Base-by-base conservation (phyloP, 2,329 filamentous ascomycete species). In the Phyllachora maydis region DNA sequence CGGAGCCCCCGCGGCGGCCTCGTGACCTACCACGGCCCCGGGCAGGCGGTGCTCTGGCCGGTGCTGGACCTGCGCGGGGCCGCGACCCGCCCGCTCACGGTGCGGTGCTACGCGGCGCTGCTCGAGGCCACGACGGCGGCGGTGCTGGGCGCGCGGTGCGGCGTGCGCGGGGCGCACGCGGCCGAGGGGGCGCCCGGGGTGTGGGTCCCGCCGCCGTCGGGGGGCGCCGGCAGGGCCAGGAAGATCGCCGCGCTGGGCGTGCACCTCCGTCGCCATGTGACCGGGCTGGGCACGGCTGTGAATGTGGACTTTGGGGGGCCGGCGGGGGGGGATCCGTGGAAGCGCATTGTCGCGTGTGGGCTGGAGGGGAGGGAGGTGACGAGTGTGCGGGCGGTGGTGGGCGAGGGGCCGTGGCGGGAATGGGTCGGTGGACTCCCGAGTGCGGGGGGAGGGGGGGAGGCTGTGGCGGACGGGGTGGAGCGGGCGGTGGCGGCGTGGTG, bases 211-310 rank as follows among this genome's bases (percentile, higher is more conserved):
- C 34, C 27, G 28, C 35, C 35, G 7, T 29, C 36, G 9, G 17
- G 15, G 6, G 11, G 5, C 16, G 6, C 7, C 18, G 16, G 10
- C 3, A 15, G 10, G 5, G 4, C 6, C 18, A 13, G 10, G 36
- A 98, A 95, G 54, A 82, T 98, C 35, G 79, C 81, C 1, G 82
- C 83, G 0, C 54, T 95, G 19, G 88, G 88, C 1, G 79, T 98
- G n/a, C 83, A 95, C 50, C 61, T 93, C 31, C 57, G 82, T 9
- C 57, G 85, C 21, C 71, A 90, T 46, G 62, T 95, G 18, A 82
- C 72, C 13, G 78, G 73, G 30, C 75, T 90, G 44, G 88, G 88
- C 5, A 59, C 91, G 16, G 83, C 78, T 3, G 43, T 93, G 42
- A 79, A 91, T 55, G 49, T 81, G n/a, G 49, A 53, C 32, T 66